A percentile compares a stretch with the other conserved stretches of the same genome.
These are phyloP conservation scores for Pseudomassariella vexata DNA, from an alignment of 2,329 filamentous ascomycete species.

Conservation along the genomic window DNA sequence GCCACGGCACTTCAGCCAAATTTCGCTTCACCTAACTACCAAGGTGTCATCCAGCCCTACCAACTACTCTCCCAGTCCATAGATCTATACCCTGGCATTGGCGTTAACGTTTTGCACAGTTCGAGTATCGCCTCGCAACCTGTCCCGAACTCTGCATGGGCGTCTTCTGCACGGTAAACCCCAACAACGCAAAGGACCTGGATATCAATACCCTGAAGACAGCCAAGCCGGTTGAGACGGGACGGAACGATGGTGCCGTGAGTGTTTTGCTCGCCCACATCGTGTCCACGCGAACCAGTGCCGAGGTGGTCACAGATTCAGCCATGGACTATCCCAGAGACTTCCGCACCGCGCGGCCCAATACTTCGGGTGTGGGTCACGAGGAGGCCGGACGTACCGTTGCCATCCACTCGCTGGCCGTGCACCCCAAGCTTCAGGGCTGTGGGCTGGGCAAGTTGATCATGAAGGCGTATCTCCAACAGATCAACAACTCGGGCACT, in stretches of 20 bases:
- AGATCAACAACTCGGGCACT: slow-evolving; percentile 64
- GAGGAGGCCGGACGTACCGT: slow-evolving; percentile 69
- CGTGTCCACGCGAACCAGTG: slow-evolving; percentile 65
- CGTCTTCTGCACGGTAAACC: slow-evolving; percentile 64
- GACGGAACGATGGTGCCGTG: slow-evolving; percentile 47
- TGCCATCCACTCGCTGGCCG: slow-evolving; percentile 75
- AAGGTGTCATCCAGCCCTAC: no score
- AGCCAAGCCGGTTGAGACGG: slow-evolving; percentile 54
- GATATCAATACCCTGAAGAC: slow-evolving; percentile 46
- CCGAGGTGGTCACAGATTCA: slow-evolving; percentile 60
- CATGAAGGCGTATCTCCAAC: slow-evolving; percentile 70
- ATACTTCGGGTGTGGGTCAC: slow-evolving; percentile 55
- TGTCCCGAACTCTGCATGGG: slow-evolving; percentile 76
- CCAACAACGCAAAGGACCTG: slow-evolving; percentile 39
- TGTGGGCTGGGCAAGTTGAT: slow-evolving; percentile 69
- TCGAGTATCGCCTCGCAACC: slow-evolving; percentile 67
- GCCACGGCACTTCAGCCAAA: no score
- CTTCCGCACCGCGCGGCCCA: slow-evolving; percentile 49
- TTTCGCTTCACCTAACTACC: no score
- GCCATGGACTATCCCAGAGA: slow-evolving; percentile 70
- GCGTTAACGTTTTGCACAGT: no score
- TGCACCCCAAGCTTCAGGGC: slow-evolving; percentile 69
- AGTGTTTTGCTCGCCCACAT: slow-evolving; percentile 71
- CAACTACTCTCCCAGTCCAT: no score
- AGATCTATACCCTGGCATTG: no score